Base-by-base conservation (phyloP, 208 protist species). In the Acanthamoeba lugdunensis region DNA sequence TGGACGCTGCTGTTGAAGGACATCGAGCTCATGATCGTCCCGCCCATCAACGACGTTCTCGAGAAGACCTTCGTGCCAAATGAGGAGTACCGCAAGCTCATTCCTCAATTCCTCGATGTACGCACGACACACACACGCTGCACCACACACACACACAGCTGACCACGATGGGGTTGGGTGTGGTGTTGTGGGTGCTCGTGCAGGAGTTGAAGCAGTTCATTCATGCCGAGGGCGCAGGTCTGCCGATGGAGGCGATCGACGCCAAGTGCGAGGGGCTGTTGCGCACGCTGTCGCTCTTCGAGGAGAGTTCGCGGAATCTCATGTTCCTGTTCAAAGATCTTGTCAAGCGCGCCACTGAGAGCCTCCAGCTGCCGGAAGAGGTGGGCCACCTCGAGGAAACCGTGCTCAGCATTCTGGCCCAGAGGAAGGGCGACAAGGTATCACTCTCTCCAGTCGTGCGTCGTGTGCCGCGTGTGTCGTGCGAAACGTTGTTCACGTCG, bases 131-230 rank as follows among this genome's bases (percentile, higher is more conserved):
- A 45, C 41, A 4, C 41, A 45, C 41, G 41, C 41, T n/a, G n/a
- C n/a, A n/a, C 1, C 41, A 4, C 41, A 45, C 41, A 4, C 41
- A 45, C 41, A 4, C 41, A 45, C 41, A 45, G 2, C 41, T 45
- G 41, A 45, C 41, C 41, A 45, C 41, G 4, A 45, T 45, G 41
- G 41, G 28, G 4, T 1, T 37, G 33, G 8, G 2, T 37, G 25
- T 28, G 52, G 2, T 2, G 9, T 11, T 75, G 67, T 37, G 25
- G 52, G 52, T 37, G 63, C 16, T 90, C 50, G 28, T 88, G 13
- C 50, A 88, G 81, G 81, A 88, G 41, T 88, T 88, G 41, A 88
- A 88, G 28, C 48, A 88, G 28, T 88, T 88, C 54, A 88, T 88
- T 45, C 81, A 91, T 28, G 52, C 85, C 23, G 85, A 91, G 58